Conservation (phyloP, 805 yeast genomes). For the Lipomyces anomalus region DNA sequence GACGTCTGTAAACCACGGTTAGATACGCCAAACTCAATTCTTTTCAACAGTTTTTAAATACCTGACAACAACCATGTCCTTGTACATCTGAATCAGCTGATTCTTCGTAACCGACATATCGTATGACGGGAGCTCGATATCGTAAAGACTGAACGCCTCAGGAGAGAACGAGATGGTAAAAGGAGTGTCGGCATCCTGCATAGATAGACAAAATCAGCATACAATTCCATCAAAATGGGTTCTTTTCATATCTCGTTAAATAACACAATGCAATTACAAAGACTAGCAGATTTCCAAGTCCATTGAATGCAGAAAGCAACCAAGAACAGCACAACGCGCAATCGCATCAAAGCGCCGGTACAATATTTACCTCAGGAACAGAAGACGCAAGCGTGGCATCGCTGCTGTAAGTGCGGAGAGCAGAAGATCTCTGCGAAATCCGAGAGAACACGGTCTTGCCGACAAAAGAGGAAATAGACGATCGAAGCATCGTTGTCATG, state of each 20-base stretch:
- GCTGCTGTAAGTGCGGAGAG: slow-evolving; percentile 19
- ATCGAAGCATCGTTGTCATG: background rate
- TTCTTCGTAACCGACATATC: slow-evolving; percentile 74
- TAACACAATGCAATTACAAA: background rate
- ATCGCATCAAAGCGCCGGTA: background rate
- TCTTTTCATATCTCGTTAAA: too few relatives aligned
- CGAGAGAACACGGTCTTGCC: background rate
- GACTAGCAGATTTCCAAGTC: too few relatives aligned
- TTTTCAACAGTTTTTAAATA: slow-evolving; percentile 2
- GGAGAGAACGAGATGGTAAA: slow-evolving; percentile 53
- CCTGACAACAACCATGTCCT: slow-evolving; percentile 80
- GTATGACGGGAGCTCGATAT: slow-evolving; percentile 59
- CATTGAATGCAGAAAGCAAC: background rate
- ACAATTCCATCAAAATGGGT: background rate
- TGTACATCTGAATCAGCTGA: slow-evolving; percentile 83
- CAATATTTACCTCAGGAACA: slow-evolving; percentile 14
- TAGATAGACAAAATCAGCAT: background rate
- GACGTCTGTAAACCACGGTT: slow-evolving; percentile 52
- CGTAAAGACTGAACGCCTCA: slow-evolving; percentile 77
- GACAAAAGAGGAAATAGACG: background rate
- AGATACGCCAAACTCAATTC: background rate
- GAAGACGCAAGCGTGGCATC: slow-evolving; percentile 9
- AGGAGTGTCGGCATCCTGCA: slow-evolving; percentile 18
- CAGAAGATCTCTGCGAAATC: background rate
- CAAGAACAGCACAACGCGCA: background rate